A percentile compares a stretch with the other conserved stretches of the same genome.
These are phyloP conservation scores for Aspergillus carbonarius DNA, from an alignment of 2,329 filamentous ascomycete genomes.

Conservation along the genomic window DNA sequence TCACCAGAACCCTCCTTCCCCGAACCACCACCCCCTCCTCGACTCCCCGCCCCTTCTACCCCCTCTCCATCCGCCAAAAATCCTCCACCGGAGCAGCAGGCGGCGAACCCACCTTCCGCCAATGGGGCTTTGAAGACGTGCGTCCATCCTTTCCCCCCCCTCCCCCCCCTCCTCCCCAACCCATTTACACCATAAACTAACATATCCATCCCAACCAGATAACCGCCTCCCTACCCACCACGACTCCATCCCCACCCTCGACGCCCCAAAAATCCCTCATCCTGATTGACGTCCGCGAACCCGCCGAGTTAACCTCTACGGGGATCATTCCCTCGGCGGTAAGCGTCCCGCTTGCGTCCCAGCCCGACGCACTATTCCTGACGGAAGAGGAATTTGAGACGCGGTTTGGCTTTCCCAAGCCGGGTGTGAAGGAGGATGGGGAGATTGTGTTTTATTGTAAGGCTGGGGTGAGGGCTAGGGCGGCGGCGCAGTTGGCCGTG, in stretches of 20 bases:
- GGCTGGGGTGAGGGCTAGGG: conserved; percentile 76
- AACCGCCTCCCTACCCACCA: conserved; percentile 33
- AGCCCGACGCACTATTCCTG: conserved; percentile 78
- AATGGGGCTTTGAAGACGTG: conserved; percentile 41
- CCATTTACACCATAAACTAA: conserved; percentile 3
- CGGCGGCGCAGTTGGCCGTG: conserved; percentile 73
- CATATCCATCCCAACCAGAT: conserved; percentile 25
- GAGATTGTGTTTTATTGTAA: conserved; percentile 85
- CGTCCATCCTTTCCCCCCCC: too few relatives aligned
- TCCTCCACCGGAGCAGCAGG: conserved; percentile 15
- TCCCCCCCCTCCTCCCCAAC: not conserved
- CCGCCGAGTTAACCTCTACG: conserved; percentile 44
- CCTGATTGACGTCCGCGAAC: conserved; percentile 50
- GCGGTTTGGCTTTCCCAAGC: conserved; percentile 74
- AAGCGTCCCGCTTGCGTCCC: conserved; percentile 76
- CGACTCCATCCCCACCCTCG: conserved; percentile 20
- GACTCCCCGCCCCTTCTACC: not conserved
- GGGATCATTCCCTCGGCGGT: conserved; percentile 72
- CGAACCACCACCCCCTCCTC: not conserved
- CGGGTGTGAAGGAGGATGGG: conserved; percentile 48
- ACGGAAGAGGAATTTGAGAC: conserved; percentile 76
- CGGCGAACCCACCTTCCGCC: conserved; percentile 13
- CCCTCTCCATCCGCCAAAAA: conserved; percentile 17
- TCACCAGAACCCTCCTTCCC: not conserved
- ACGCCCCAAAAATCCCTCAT: conserved; percentile 32